Evolutionary conservation across 176 grass and related monocot species (phyloP).

Genomic region (Triticum urartu): DNA sequence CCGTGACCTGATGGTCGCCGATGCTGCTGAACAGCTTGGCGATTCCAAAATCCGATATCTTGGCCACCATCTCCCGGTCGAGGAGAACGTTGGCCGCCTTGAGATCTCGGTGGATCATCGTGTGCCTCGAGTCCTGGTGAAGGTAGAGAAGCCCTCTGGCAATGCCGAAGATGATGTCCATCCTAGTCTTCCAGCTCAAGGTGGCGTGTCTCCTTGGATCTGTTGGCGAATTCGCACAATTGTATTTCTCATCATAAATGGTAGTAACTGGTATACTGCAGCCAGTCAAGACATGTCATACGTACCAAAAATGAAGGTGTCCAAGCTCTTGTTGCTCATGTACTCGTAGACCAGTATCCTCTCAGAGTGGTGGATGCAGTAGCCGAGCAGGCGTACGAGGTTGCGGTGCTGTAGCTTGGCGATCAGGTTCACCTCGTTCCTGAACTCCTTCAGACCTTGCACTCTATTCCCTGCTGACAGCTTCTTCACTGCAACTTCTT

Average conservation of each 20-base stretch:
- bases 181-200: slow-evolving; percentile 46
- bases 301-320: slow-evolving; percentile 60
- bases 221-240: neutral
- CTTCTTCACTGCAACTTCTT: slow-evolving; percentile 64
- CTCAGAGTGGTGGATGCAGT: slow-evolving; percentile 43
- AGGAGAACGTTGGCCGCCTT: slow-evolving; percentile 74
- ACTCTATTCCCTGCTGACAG: slow-evolving; percentile 29
- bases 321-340: slow-evolving; percentile 71
- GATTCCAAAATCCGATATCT: slow-evolving; percentile 72
- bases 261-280: neutral
- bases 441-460: slow-evolving; percentile 61
- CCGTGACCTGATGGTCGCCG: too few species aligned
- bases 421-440: slow-evolving; percentile 60
- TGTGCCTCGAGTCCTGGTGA: slow-evolving; percentile 63
- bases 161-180: slow-evolving; percentile 52
- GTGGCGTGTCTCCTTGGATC: slow-evolving; percentile 20
- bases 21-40: slow-evolving; percentile 37
- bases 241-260: neutral
- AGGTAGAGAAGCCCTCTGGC: slow-evolving; percentile 64
- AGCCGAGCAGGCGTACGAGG: slow-evolving; percentile 64
- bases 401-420: slow-evolving; percentile 73
- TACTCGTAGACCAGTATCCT: slow-evolving; percentile 59
- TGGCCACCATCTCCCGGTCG: slow-evolving; percentile 58
- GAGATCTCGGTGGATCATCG: slow-evolving; percentile 58
- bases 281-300: too few species aligned